phyloP scores from a whole-genome alignment of 305 asterid genomes.

The Caryopteris hybrid region DNA sequence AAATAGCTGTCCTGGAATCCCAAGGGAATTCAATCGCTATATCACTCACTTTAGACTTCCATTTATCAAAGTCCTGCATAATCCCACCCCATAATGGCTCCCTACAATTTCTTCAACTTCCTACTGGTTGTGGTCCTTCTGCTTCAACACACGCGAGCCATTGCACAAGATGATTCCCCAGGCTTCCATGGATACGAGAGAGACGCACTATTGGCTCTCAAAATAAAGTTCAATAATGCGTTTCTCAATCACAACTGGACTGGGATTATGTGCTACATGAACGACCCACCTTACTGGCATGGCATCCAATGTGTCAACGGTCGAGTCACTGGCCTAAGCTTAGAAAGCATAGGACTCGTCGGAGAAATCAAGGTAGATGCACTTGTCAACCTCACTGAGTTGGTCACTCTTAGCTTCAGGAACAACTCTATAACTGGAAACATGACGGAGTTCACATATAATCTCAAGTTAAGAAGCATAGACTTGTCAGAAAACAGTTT shows the following conservation, averaged over 20 bases:
- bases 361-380: constrained; percentile 39
- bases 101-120: constrained; percentile 25
- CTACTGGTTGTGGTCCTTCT: constrained; percentile 22
- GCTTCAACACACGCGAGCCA: neutral
- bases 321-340: constrained; percentile 46
- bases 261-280: constrained; percentile 47
- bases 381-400: constrained; percentile 42
- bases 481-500: constrained; percentile 51
- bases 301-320: constrained; percentile 55
- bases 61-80: constrained; percentile 5
- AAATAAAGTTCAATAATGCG: constrained; percentile 31
- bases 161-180: constrained; percentile 18
- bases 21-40: constrained; percentile 20
- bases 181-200: constrained; percentile 55
- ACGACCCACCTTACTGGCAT: constrained; percentile 42
- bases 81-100: constrained; percentile 19
- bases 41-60: constrained; percentile 1
- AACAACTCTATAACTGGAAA: constrained; percentile 49
- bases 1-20: constrained; percentile 33
- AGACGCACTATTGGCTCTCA: constrained; percentile 43
- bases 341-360: constrained; percentile 41
- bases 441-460: constrained; percentile 41
- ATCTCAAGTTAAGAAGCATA: constrained; percentile 35
- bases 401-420: constrained; percentile 50
- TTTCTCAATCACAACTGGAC: constrained; percentile 48